These are phyloP conservation scores for Iberis pinnata DNA, from an alignment of 345 rosid species.

Conservation along the genomic window DNA sequence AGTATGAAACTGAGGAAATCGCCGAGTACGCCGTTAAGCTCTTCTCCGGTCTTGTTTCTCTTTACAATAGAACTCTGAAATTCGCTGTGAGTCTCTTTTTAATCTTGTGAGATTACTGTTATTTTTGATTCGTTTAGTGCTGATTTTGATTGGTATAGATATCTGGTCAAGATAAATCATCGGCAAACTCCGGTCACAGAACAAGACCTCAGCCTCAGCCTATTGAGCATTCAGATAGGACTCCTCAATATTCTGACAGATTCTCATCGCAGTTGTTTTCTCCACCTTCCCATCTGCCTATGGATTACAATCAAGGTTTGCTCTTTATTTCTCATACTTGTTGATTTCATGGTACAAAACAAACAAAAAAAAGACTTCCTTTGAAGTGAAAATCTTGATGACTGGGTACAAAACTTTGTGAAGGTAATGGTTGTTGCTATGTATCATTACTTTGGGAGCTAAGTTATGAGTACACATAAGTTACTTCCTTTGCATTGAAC, in stretches of 20 bases:
- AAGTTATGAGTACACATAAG: background rate
- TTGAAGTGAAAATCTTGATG: background rate
- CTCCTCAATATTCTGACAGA: constrained; percentile 33
- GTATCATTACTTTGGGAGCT: constrained; percentile 1
- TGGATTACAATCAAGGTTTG: constrained; percentile 35
- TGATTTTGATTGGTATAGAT: constrained; percentile 36
- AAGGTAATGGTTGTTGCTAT: background rate
- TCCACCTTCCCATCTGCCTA: constrained; percentile 28
- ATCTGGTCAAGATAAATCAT: constrained; percentile 74
- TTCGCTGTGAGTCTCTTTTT: constrained; percentile 46
- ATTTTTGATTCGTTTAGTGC: background rate
- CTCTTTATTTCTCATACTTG: background rate
- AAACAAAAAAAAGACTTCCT: background rate
- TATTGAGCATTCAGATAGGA: constrained; percentile 19
- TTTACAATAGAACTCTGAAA: constrained; percentile 62
- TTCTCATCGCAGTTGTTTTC: constrained; percentile 30
- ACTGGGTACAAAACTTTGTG: background rate
- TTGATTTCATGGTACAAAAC: background rate
- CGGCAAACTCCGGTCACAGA: constrained; percentile 34
- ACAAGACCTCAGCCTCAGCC: constrained; percentile 35
- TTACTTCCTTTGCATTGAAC: constrained; percentile 3
- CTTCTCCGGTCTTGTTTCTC: constrained; percentile 85
- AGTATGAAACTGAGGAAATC: constrained; percentile 72
- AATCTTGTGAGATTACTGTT: background rate
- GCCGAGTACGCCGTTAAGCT: constrained; percentile 92